These are phyloP conservation scores for Penicillium tannophilum DNA, from an alignment of 495 filamentous ascomycete species.

Conservation along the genomic window DNA sequence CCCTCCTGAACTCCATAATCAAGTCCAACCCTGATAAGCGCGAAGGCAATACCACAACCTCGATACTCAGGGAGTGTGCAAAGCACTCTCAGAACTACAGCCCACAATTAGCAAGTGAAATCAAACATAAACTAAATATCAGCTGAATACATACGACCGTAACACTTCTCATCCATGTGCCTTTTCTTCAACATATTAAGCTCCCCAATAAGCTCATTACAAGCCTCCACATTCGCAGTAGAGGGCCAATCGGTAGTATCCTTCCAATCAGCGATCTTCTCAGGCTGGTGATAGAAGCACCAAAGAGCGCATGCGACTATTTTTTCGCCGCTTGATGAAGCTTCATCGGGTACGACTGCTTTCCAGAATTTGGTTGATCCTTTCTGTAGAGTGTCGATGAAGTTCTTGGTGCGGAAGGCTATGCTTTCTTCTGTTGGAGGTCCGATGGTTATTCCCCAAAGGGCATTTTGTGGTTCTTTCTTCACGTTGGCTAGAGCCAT, in stretches of 20 bases:
- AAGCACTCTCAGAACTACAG: neutral
- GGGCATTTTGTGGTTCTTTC: neutral
- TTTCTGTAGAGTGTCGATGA: neutral
- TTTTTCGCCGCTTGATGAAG: neutral
- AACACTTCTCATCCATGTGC: conserved; percentile 10
- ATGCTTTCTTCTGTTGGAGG: conserved; percentile 3
- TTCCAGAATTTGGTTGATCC: conserved; percentile 4
- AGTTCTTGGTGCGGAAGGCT: neutral
- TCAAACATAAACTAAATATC: neutral
- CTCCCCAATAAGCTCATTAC: conserved; percentile 4
- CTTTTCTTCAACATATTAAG: neutral
- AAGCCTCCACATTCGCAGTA: conserved; percentile 1
- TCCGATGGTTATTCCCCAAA: neutral
- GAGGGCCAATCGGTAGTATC: neutral
- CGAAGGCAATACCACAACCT: conserved; percentile 6
- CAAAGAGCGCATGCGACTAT: conserved; percentile 7
- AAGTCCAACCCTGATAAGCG: conserved; percentile 1
- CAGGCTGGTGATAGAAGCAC: conserved; percentile 4
- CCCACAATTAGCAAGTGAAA: neutral
- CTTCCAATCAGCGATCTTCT: neutral
- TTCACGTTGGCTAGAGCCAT: neutral
- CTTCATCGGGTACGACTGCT: neutral
- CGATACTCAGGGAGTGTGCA: conserved; percentile 6
- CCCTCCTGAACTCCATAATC: neutral
- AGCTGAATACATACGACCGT: neutral